Evolutionary conservation across 1,284 basidiomycete genomes (phyloP).

Genomic region (Sporisorium reilianum): DNA sequence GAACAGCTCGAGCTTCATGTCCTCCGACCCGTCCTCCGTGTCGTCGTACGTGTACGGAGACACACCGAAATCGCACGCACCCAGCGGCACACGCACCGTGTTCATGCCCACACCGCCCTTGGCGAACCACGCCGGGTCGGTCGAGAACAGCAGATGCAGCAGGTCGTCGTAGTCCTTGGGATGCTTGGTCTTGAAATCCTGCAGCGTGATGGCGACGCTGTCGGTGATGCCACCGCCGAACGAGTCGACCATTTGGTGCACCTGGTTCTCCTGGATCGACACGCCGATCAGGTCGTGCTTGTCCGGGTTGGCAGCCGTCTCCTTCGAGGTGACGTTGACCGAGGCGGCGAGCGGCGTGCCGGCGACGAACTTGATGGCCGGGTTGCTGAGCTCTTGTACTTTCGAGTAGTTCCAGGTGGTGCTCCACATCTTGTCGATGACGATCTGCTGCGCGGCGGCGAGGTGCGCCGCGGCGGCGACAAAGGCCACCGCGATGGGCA

Average conservation of each 20-base stretch:
- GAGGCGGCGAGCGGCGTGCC: conserved; percentile 20
- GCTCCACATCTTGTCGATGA: conserved; percentile 50
- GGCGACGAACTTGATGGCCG: conserved; percentile 29
- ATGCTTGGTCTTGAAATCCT: conserved; percentile 48
- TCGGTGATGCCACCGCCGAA: conserved; percentile 56
- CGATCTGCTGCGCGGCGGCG: conserved; percentile 11
- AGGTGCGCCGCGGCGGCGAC: neutral
- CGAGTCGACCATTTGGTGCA: conserved; percentile 42
- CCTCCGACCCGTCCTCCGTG: conserved; percentile 47
- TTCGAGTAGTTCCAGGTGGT: conserved; percentile 39
- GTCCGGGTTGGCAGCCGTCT: neutral
- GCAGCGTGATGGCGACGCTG: conserved; percentile 50
- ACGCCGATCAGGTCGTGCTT: conserved; percentile 34
- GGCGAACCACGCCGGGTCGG: conserved; percentile 30
- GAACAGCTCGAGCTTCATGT: conserved; percentile 42
- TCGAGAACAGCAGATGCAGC: conserved; percentile 50
- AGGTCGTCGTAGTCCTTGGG: conserved; percentile 51
- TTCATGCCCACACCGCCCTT: conserved; percentile 50
- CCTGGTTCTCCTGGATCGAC: conserved; percentile 32
- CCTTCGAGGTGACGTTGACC: conserved; percentile 28
- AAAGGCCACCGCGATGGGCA: conserved; percentile 12
- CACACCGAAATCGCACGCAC: conserved; percentile 53
- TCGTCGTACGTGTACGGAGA: conserved; percentile 56
- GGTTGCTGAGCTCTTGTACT: conserved; percentile 39
- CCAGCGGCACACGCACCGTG: conserved; percentile 49